Percentiles rank a stretch among this genome's conserved stretches.
These are phyloP conservation scores for Massariosphaeria phaeospora DNA, from an alignment of 495 filamentous ascomycete species.

Conservation along the genomic window DNA sequence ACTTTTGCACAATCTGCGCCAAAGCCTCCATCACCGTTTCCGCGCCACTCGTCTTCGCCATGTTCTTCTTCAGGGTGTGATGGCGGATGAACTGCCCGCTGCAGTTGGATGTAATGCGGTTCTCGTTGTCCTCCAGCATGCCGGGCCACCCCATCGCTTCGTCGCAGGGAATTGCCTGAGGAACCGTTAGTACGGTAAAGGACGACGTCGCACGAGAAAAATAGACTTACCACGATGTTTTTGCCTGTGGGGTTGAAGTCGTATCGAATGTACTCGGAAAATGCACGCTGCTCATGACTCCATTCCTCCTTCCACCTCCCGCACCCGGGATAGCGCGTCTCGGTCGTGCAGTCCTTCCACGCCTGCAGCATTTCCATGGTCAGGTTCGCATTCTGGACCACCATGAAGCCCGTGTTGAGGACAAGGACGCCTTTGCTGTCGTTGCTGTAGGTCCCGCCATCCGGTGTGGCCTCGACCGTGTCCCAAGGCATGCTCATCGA, in stretches of 20 bases:
- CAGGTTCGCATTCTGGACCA: conserved; percentile 35
- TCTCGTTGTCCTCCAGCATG: not conserved
- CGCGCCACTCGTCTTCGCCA: not conserved
- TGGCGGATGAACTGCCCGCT: conserved; percentile 6
- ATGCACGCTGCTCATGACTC: conserved; percentile 43
- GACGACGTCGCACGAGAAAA: not conserved
- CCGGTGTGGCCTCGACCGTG: not conserved
- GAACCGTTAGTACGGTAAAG: not conserved
- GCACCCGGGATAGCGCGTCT: conserved; percentile 37
- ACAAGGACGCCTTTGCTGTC: conserved; percentile 33
- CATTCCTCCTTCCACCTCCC: conserved; percentile 34
- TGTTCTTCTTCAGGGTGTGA: conserved; percentile 6
- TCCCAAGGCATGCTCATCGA: conserved; percentile 44
- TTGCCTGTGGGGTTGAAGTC: conserved; percentile 8
- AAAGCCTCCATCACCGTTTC: conserved; percentile 10
- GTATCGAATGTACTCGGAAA: conserved; percentile 40
- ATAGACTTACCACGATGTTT: conserved; percentile 14
- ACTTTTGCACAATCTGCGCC: conserved; percentile 4
- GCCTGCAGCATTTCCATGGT: conserved; percentile 38
- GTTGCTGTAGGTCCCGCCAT: conserved; percentile 8
- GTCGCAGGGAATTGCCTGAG: conserved; percentile 10
- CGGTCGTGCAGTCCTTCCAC: conserved; percentile 39
- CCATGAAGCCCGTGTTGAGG: conserved; percentile 43
- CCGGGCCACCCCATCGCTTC: conserved; percentile 15
- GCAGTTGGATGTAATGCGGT: conserved; percentile 4